A percentile compares a stretch with the other conserved stretches of the same genome.
These are phyloP conservation scores for Arachis stenosperma DNA, from an alignment of 306 rosid genomes.

Conservation along the genomic window DNA sequence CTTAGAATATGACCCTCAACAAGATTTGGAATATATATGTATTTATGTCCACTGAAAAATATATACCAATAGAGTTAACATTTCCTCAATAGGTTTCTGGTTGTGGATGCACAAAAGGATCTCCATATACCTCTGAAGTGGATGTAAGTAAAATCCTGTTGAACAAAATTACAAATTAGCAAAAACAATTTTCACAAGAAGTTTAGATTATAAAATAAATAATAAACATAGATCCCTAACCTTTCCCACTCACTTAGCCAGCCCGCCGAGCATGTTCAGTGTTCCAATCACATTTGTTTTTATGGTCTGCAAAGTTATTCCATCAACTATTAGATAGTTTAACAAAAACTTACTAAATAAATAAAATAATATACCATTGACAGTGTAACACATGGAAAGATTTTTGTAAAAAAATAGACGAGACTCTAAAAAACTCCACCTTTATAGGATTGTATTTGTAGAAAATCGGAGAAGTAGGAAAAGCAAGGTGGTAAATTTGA, in stretches of 20 bases:
- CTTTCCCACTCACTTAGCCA: slow-evolving; percentile 95
- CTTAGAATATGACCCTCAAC: slow-evolving; percentile 13
- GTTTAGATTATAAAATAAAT: neutral
- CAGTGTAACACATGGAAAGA: neutral
- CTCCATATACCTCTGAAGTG: slow-evolving; percentile 94
- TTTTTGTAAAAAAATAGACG: neutral
- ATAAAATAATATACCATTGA: neutral
- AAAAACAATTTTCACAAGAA: slow-evolving; percentile 21
- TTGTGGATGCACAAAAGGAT: slow-evolving; percentile 92
- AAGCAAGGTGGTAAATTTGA: slow-evolving; percentile 95
- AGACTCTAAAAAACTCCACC: slow-evolving; percentile 45
- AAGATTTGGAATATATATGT: slow-evolving; percentile 4
- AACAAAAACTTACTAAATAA: slow-evolving; percentile 30
- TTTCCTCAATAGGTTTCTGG: slow-evolving; percentile 93
- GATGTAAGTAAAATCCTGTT: slow-evolving; percentile 92
- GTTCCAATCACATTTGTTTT: slow-evolving; percentile 94
- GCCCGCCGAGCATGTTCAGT: slow-evolving; percentile 89
- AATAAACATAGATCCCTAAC: slow-evolving; percentile 38
- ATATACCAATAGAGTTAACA: slow-evolving; percentile 91
- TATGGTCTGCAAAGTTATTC: slow-evolving; percentile 70
- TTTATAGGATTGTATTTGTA: slow-evolving; percentile 94
- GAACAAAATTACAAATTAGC: slow-evolving; percentile 31
- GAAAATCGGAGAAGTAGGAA: slow-evolving; percentile 96
- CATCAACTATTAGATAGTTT: slow-evolving; percentile 39
- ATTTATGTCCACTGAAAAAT: slow-evolving; percentile 10